Evolutionary conservation across 495 filamentous ascomycete species (phyloP), one percentile per base, ranked within the genome.

Genomic region (Tetracladium setigerum): DNA sequence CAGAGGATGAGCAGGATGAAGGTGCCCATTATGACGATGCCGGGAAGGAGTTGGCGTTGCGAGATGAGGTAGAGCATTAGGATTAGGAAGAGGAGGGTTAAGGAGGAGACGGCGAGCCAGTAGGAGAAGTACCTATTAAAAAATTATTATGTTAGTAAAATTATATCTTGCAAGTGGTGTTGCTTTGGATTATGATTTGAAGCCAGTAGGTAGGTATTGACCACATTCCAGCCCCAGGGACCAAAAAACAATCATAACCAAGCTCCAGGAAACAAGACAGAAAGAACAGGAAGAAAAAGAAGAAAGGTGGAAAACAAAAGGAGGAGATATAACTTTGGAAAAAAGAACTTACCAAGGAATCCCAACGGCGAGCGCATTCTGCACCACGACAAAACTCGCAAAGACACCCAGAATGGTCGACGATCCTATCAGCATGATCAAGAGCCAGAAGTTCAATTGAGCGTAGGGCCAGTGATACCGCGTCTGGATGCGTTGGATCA

Each of bases 1-100:
- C 82, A 99, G 30, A 99, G 75, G 0, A 94, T 81, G 60, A 96
- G 92, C 46, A 96, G 81, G 56, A 99, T 85, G 72, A 99, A 97
- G 61, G 85, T 83, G 52, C 83, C 83, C 40, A 97, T 73, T 58
- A 97, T 81, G 53, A 99, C 86, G 59, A 96, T 83, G 38, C 85
- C 83, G 0, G 92, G 92, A 10, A 99, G 77, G 10, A 99, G 77
- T 32, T 87, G 82, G 2, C 86, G 78, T 46, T 87, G 81, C 35
- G 75, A 73, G 50, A 89, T 84, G 13, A 97, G 79, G 64, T 69
- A 73, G 44, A 91, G 67, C 44, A 92, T 69, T 11, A 84, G 53
- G 56, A 81, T 62, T 43, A 94, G 77, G 72, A 89, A 92, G 62
- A 82, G 62, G 45, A 96, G 71, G 36, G 76, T 74, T 30, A 96